Evolutionary conservation across 768 basidiomycete species (phyloP).

Genomic region (Kwoniella sp.): DNA sequence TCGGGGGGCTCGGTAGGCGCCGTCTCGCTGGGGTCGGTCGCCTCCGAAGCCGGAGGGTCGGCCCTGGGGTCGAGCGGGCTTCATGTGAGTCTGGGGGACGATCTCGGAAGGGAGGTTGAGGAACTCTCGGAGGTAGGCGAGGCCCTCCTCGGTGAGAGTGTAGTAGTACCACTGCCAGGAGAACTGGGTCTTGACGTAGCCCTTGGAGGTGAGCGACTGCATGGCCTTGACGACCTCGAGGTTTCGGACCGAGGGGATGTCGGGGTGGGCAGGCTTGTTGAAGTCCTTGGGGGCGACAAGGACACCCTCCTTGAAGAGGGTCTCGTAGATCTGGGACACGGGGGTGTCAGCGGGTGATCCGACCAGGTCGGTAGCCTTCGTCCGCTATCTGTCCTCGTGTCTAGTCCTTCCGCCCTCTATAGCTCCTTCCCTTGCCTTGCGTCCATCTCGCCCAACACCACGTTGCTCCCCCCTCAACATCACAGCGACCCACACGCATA

Average conservation of each 20-base stretch:
- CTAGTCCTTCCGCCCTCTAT: too few species aligned
- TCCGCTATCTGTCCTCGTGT: background rate
- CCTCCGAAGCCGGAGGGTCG: slow-evolving; percentile 62
- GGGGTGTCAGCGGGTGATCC: background rate
- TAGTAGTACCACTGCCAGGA: slow-evolving; percentile 99
- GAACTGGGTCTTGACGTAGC: slow-evolving; percentile 97
- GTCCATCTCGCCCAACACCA: background rate
- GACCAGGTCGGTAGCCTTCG: background rate
- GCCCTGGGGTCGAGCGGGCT: slow-evolving; percentile 72
- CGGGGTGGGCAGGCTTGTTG: slow-evolving; percentile 95
- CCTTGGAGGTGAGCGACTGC: slow-evolving; percentile 65
- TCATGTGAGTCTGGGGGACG: slow-evolving; percentile 96
- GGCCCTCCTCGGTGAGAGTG: slow-evolving; percentile 90
- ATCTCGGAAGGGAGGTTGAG: slow-evolving; percentile 92
- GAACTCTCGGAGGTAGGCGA: slow-evolving; percentile 95
- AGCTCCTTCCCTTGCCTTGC: background rate
- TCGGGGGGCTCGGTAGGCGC: slow-evolving; percentile 78
- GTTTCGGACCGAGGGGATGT: slow-evolving; percentile 63
- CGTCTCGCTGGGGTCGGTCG: slow-evolving; percentile 59
- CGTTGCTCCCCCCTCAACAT: background rate
- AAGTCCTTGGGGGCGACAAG: slow-evolving; percentile 99
- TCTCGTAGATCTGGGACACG: slow-evolving; percentile 82
- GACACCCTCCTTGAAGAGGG: slow-evolving; percentile 99
- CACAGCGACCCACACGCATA: background rate
- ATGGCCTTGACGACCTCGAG: slow-evolving; percentile 69